Evolutionary conservation across 2,329 filamentous ascomycete genomes (phyloP).

Genomic region (Fusarium sp.): DNA sequence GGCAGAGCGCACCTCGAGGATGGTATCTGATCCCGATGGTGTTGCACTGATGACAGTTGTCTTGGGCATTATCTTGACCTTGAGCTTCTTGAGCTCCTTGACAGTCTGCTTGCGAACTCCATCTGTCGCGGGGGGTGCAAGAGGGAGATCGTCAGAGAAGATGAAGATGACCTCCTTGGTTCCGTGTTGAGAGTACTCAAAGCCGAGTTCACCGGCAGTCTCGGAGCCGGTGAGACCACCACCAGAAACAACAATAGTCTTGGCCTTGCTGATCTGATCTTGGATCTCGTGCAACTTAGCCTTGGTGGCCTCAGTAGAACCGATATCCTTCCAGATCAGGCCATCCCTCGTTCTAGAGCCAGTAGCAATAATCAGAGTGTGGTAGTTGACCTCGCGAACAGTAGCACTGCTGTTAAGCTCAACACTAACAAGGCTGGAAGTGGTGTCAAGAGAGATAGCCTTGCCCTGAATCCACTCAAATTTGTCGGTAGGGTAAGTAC

Average conservation of each 20-base stretch:
- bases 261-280: slow-evolving; percentile 51
- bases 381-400: slow-evolving; percentile 55
- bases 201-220: slow-evolving; percentile 60
- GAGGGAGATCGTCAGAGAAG: slow-evolving; percentile 51
- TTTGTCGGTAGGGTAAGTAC: slow-evolving; percentile 54
- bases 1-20: slow-evolving; percentile 48
- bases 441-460: slow-evolving; percentile 55
- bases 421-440: slow-evolving; percentile 54
- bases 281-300: slow-evolving; percentile 50
- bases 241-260: slow-evolving; percentile 61
- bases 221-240: slow-evolving; percentile 62
- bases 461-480: slow-evolving; percentile 64
- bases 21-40: slow-evolving; percentile 39
- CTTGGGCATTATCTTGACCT: slow-evolving; percentile 53
- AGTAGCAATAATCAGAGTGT: slow-evolving; percentile 64
- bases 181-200: slow-evolving; percentile 53
- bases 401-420: slow-evolving; percentile 45
- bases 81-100: slow-evolving; percentile 54
- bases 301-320: slow-evolving; percentile 54
- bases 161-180: slow-evolving; percentile 59
- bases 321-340: slow-evolving; percentile 61
- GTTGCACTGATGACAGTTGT: slow-evolving; percentile 48
- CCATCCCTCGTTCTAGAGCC: slow-evolving; percentile 55
- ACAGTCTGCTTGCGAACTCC: slow-evolving; percentile 52
- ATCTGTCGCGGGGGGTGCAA: slow-evolving; percentile 45